Conservation (phyloP, 2,329 filamentous ascomycete genomes). For the Alternaria hordeiaustralica region DNA sequence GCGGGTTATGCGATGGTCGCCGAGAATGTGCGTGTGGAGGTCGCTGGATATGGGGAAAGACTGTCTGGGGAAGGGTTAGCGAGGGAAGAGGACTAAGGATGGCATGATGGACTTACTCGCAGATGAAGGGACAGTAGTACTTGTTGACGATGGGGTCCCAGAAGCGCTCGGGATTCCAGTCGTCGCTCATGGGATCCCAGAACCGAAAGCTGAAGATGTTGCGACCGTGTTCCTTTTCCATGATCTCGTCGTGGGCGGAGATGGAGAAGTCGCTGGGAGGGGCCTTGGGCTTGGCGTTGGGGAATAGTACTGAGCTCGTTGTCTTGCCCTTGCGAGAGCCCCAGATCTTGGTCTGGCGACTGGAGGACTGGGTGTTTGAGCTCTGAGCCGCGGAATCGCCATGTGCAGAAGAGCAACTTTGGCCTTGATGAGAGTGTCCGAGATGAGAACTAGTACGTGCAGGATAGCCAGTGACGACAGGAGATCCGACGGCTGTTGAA, state of each 20-base stretch:
- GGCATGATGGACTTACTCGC: slow-evolving; percentile 52
- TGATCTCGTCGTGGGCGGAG: slow-evolving; percentile 31
- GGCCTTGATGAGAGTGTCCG: neutral
- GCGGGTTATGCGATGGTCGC: slow-evolving; percentile 42
- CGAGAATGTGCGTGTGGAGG: slow-evolving; percentile 47
- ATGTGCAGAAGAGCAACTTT: neutral
- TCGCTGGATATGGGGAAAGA: slow-evolving; percentile 29
- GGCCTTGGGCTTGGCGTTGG: slow-evolving; percentile 41
- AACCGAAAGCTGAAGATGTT: slow-evolving; percentile 52
- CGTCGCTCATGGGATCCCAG: slow-evolving; percentile 58
- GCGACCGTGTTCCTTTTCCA: slow-evolving; percentile 35
- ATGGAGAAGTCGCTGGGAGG: slow-evolving; percentile 39
- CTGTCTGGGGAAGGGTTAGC: neutral
- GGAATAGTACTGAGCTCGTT: slow-evolving; percentile 44
- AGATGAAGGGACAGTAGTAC: slow-evolving; percentile 64
- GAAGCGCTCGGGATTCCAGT: slow-evolving; percentile 60
- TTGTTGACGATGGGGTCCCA: slow-evolving; percentile 50
- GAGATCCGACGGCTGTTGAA: slow-evolving; percentile 15
- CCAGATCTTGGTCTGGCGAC: slow-evolving; percentile 31
- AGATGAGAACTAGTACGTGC: neutral
- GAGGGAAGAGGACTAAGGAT: neutral
- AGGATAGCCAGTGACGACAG: neutral
- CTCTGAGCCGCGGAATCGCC: neutral
- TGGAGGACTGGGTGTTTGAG: slow-evolving; percentile 3
- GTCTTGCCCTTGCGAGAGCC: slow-evolving; percentile 25